These are phyloP conservation scores for Nicotiana knightiana DNA, from an alignment of 257 asterid species.

Conservation along the genomic window DNA sequence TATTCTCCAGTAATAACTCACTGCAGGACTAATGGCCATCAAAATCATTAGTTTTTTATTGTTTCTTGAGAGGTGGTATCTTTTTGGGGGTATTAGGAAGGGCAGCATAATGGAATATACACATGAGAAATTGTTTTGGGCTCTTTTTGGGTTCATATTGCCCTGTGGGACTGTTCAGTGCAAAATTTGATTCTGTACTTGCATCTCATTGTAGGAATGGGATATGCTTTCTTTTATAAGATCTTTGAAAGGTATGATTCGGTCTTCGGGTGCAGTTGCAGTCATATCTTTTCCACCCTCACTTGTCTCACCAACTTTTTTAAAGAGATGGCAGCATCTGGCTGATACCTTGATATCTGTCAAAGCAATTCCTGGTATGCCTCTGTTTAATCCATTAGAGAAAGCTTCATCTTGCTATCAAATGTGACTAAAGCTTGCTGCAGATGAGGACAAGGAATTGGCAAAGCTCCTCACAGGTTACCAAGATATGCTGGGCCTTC, in stretches of 20 bases:
- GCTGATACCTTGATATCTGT: slow-evolving; percentile 87
- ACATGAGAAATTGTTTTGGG: background rate
- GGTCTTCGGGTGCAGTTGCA: slow-evolving; percentile 85
- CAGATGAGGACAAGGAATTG: slow-evolving; percentile 95
- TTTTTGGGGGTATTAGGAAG: too few relatives aligned
- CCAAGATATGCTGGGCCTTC: slow-evolving; percentile 95
- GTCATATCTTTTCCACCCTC: slow-evolving; percentile 78
- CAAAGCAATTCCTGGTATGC: slow-evolving; percentile 79
- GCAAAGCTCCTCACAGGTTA: slow-evolving; percentile 94
- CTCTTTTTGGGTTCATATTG: too few relatives aligned
- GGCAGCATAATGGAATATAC: background rate
- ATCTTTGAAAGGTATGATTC: slow-evolving; percentile 58
- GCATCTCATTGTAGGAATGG: slow-evolving; percentile 59
- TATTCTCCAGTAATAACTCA: background rate
- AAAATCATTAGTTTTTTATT: background rate
- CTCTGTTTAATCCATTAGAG: background rate
- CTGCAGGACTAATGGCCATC: background rate
- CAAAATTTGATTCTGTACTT: background rate
- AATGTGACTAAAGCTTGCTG: slow-evolving; percentile 13
- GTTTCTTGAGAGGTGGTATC: background rate
- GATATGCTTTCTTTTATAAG: slow-evolving; percentile 76
- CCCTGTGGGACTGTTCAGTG: background rate
- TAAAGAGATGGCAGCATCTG: slow-evolving; percentile 90
- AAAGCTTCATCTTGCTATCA: background rate
- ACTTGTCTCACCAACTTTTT: slow-evolving; percentile 59